Base-by-base conservation (phyloP, 1,284 basidiomycete species). In the Erythrobasidium hasegawianum region DNA sequence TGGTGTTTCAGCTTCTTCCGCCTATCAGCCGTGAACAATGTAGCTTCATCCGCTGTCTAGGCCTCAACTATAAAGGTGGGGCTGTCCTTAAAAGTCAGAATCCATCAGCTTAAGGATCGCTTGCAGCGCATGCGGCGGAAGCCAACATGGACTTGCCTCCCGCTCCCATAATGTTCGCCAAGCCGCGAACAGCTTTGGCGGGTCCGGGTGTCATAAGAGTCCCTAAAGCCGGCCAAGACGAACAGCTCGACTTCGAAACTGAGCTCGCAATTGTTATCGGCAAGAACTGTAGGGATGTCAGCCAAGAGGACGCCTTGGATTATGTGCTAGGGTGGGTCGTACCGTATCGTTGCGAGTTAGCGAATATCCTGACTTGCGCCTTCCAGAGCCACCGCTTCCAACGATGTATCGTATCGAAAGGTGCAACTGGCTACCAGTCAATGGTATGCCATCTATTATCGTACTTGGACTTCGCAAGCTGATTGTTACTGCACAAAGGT, bases 191-290 rank as follows among this genome's bases (percentile, higher is more conserved):
- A 27, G 55, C 64, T 18, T 56, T 66, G 26, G 45, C 56, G 4
- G 64, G 57, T 13, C 64, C 64, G 7, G 67, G 67, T 1, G 59
- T 64, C 11, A 29, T 68, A 9, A 50, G 47, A 20, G 60, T 68
- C 24, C 43, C 67, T 9, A 62, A 62, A 43, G 59, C 59, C 26
- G 67, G 47, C 7, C 33, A 11, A 33, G 47, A 68, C 39, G 64
- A 58, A 10, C 64, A 66, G 47, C 57, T 66, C n/a, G 64, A 66
- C 39, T 66, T 59, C 33, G 64, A 66, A 33, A 66, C 64, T 2
- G 64, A 66, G 73, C 78, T 96, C 9, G 88, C 84, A 27, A 82
- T 95, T 69, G 86, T 95, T 68, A 89, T 95, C 53, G 89, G 89
- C n/a, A 89, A 87, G 73, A 76, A 84, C 1, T 87, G 87, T 54